Base-by-base conservation (phyloP, 805 yeast species). In the Spathaspora gorwiae region DNA sequence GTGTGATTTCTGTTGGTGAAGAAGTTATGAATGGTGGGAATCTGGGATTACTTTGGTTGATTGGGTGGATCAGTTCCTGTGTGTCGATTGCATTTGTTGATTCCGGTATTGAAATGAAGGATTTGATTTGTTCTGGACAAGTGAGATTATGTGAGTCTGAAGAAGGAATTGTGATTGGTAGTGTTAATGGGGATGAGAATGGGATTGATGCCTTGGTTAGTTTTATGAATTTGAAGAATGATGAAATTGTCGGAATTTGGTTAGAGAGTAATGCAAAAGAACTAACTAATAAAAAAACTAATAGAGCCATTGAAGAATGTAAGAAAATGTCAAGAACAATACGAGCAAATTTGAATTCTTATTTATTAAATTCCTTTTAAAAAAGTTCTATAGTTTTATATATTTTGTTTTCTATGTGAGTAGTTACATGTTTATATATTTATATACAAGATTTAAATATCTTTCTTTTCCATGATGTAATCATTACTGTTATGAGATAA, bases 31-130 rank as follows among this genome's bases (percentile, higher is more conserved):
- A 47, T 13, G 34, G 45, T 19, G 44, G 46, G 11, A 39, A 37
- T 37, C 12, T 6, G 12, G 26, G 41, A 12, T 55, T 72, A 40
- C 55, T 70, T 38, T 69, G 75, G 40, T 63, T 75, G 43, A 59
- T 70, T 19, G 72, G 76, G 24, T 78, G 82, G 67, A 66, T 83
- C 2, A 72, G 79, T n/a, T 83, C 81, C 51, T 75, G 81, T 34
- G 75, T 87, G 0, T 79, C 86, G 3, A 60, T 89, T 42, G 95
- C 97, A 0, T 62, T 94, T 46, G 81, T 87, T 0, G 94, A 94
- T 62, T 84, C 97, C 0, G 90, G 90, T 7, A 81, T 92, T 26
- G 95, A 90, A 54, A 60, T 89, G 27, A 72, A 78, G 45, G 95
- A 90, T 56, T 68, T 90, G 49, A 90, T 90, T 1, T 78, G 89